Conservation (phyloP, 345 rosid genomes). For the Moringa oleifera region DNA sequence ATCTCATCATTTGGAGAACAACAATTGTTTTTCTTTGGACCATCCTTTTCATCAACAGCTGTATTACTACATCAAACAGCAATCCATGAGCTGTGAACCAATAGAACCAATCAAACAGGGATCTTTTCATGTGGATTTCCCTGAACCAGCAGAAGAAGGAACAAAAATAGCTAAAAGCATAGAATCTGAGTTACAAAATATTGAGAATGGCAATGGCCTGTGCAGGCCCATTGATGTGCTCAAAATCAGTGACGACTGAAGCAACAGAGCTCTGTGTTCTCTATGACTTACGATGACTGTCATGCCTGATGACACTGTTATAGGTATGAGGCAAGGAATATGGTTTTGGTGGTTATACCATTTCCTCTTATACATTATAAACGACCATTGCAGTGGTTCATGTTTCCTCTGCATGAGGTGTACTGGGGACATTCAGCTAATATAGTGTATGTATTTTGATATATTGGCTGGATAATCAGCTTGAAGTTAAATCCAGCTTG, state of each 20-base stretch:
- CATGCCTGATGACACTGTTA: background rate
- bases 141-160: conserved; percentile 59
- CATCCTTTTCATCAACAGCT: conserved; percentile 91
- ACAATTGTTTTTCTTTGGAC: conserved; percentile 58
- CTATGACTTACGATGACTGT: background rate
- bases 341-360: background rate
- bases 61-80: conserved; percentile 75
- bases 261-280: background rate
- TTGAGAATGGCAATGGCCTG: conserved; percentile 43
- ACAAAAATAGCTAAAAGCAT: conserved; percentile 60
- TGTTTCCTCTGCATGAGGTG: too few relatives aligned
- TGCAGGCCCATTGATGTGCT: conserved; percentile 24
- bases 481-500: conserved; percentile 11
- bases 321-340: conserved; percentile 5
- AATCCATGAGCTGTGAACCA: conserved; percentile 29
- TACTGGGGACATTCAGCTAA: too few relatives aligned
- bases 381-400: background rate
- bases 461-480: conserved; percentile 11
- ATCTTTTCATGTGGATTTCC: conserved; percentile 80
- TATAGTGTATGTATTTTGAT: conserved; percentile 6
- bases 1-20: conserved; percentile 41
- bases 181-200: conserved; percentile 69
- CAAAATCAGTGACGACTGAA: conserved; percentile 29
- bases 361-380: conserved; percentile 12
- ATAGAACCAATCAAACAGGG: conserved; percentile 65